phyloP scores from a whole-genome alignment of 352 stramenopile species.

The Globisporangium mamillatum region DNA sequence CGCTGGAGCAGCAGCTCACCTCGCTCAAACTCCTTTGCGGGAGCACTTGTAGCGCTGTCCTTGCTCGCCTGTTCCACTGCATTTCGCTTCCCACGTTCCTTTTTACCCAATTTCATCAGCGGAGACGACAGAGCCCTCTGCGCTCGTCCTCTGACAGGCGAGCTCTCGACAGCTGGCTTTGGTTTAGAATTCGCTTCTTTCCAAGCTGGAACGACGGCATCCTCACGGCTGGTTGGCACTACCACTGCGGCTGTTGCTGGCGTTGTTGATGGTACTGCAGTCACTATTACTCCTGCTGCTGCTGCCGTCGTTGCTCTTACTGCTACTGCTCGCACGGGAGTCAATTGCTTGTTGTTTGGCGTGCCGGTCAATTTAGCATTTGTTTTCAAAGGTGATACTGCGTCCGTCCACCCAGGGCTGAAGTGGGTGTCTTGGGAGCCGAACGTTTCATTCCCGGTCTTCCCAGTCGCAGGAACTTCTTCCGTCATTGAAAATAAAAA shows the following conservation, averaged over 20 bases:
- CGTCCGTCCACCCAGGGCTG: conserved; percentile 14
- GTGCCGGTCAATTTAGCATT: neutral
- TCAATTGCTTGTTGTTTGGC: neutral
- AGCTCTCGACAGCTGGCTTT: neutral
- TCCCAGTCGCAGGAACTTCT: neutral
- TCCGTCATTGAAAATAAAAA: conserved; percentile 16
- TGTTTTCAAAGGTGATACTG: neutral
- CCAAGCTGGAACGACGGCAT: neutral
- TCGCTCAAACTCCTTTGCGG: conserved; percentile 23
- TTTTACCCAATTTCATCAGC: conserved; percentile 7
- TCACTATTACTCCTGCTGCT: neutral
- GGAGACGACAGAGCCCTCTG: conserved; percentile 11
- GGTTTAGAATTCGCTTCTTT: neutral
- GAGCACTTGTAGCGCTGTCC: neutral
- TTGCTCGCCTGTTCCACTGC: conserved; percentile 3
- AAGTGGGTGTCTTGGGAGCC: conserved; percentile 13
- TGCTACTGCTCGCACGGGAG: neutral
- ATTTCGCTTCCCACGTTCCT: conserved; percentile 10
- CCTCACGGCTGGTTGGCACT: neutral
- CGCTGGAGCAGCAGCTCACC: conserved; percentile 35
- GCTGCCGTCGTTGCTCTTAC: neutral
- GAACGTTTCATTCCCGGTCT: conserved; percentile 13
- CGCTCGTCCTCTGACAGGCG: neutral
- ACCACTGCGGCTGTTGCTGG: no score
- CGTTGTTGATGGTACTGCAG: neutral